Evolutionary conservation across 2,329 filamentous ascomycete genomes (phyloP), one percentile per base, ranked within the genome.

Genomic region (Penicillium sclerotigenum): DNA sequence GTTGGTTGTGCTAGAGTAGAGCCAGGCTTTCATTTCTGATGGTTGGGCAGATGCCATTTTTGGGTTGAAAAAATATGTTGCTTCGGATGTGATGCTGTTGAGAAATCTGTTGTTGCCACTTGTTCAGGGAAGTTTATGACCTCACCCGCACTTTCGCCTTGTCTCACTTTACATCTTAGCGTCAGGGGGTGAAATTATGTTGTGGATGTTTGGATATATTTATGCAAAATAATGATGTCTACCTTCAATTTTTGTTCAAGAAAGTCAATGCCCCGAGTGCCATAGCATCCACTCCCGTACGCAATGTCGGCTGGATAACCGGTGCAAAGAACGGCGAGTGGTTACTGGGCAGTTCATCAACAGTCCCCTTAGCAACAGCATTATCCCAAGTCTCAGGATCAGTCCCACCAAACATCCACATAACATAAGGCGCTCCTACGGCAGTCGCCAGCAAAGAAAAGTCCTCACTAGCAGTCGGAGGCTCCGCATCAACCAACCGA

Each of bases 251-350:
- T 11, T 56, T 61, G 18, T 46, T 31, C 34, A 72, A 56, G 31
- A 72, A 71, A 0, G 69, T 79, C 71, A 83, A 65, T 6, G 80
- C 80, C n/a, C 75, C 78, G 10, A 79, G 70, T 28, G 76, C 75
- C 67, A 81, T 73, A 1, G 78, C 81, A 70, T 83, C 78, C 7
- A 79, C 69, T 0, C 78, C 83, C 0, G 75, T 76, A 58, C 61
- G 73, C 65, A 87, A 64, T 2, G 83, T 86, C 5, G 83, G 82
- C 66, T 81, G 73, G 40, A 86, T 74, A 0, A 77, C 78, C 8
- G 83, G 83, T 41, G 80, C 80, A 71, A 86, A 87, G 58, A 76
- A 77, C 0, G 80, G 77, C 59, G 77, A 81, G 65, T 87, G 84
- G 59, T 86, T 87, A 5, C 77, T 77, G 0, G 84, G 82, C 24